These are phyloP conservation scores for Styphnolobium japonicum DNA, from an alignment of 306 rosid genomes.

Conservation along the genomic window DNA sequence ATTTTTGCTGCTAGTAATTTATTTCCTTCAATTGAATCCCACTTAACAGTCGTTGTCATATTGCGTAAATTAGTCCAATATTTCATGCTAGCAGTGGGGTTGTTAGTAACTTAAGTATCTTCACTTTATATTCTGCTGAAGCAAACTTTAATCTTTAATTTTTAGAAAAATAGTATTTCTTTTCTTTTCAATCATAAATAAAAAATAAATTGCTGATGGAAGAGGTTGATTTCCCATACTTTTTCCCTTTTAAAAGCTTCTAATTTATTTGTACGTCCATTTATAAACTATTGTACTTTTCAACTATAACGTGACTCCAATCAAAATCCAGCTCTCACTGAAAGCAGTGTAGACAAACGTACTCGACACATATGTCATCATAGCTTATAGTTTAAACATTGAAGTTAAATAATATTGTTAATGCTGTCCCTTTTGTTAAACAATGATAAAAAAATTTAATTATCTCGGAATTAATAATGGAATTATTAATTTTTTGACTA, in stretches of 20 bases:
- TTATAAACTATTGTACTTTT: constrained; percentile 11
- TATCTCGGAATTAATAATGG: neutral
- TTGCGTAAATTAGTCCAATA: neutral
- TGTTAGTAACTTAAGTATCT: constrained; percentile 30
- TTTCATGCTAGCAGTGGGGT: constrained; percentile 8
- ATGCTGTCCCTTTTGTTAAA: neutral
- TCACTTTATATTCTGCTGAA: constrained; percentile 23
- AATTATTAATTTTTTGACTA: neutral
- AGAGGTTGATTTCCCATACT: neutral
- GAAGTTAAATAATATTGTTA: neutral
- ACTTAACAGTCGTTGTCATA: neutral
- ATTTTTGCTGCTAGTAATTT: too few relatives aligned
- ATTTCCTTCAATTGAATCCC: neutral
- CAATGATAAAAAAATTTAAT: neutral
- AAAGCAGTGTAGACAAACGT: neutral
- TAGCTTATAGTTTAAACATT: neutral
- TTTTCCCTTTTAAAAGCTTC: constrained; percentile 3
- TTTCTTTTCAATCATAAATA: neutral
- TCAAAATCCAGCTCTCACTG: constrained; percentile 27
- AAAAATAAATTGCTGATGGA: constrained; percentile 12
- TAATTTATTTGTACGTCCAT: neutral
- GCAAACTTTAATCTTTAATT: neutral
- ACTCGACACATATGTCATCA: constrained; percentile 21
- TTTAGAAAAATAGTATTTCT: neutral
- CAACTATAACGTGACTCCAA: constrained; percentile 7